A percentile compares a stretch with the other conserved stretches of the same genome.
Conservation (phyloP, 2,329 filamentous ascomycete species). For the Scopulariopsis brevicaulis region DNA sequence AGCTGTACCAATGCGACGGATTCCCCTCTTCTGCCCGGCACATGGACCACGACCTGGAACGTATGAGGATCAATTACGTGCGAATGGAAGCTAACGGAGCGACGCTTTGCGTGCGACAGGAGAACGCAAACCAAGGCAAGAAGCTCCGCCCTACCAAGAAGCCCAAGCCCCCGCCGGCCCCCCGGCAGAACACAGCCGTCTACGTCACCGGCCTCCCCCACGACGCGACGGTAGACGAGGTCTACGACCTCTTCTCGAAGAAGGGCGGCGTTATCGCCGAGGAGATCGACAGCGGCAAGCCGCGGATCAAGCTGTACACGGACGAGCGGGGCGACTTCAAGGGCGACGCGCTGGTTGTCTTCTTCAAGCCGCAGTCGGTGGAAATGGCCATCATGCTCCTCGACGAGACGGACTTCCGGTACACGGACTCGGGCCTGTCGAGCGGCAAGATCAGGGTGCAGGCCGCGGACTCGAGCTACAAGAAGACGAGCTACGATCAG, state of each 20-base stretch:
- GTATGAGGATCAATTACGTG: background rate
- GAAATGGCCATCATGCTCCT: slow-evolving; percentile 70
- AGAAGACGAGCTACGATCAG: slow-evolving; percentile 64
- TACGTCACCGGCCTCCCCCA: slow-evolving; percentile 81
- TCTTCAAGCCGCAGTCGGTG: slow-evolving; percentile 92
- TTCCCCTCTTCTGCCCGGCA: background rate
- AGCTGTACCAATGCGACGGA: slow-evolving; percentile 11
- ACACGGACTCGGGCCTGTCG: slow-evolving; percentile 36
- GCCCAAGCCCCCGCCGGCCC: slow-evolving; percentile 34
- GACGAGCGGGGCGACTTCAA: slow-evolving; percentile 79
- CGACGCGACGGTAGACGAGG: slow-evolving; percentile 69
- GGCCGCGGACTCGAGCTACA: slow-evolving; percentile 81
- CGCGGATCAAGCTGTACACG: slow-evolving; percentile 86
- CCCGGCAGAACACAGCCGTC: slow-evolving; percentile 72
- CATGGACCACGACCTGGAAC: background rate
- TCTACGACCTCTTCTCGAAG: slow-evolving; percentile 69
- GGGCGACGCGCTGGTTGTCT: slow-evolving; percentile 85
- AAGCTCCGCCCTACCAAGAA: slow-evolving; percentile 29
- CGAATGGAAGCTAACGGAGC: slow-evolving; percentile 3
- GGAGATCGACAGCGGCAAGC: slow-evolving; percentile 78
- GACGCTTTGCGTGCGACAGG: background rate
- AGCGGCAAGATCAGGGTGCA: slow-evolving; percentile 68
- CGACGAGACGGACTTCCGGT: slow-evolving; percentile 73
- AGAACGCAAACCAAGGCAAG: background rate
- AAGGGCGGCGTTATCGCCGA: slow-evolving; percentile 89